phyloP scores from a whole-genome alignment of 1,284 basidiomycete species.

The Sporisorium graminicola region DNA sequence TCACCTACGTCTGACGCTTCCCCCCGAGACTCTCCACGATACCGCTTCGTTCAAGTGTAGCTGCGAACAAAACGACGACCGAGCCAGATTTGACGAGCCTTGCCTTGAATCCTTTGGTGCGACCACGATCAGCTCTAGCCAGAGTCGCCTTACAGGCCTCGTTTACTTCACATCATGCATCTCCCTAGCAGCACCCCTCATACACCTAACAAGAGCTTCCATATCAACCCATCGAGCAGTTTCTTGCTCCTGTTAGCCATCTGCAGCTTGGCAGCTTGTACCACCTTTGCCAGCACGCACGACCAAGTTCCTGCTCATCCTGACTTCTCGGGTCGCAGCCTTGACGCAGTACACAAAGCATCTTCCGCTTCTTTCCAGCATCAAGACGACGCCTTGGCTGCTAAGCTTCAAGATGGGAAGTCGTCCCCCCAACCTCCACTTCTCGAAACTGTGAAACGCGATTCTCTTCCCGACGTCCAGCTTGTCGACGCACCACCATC shows the following conservation, averaged over 20 bases:
- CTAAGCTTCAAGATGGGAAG: not conserved
- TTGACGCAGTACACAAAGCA: conserved; percentile 15
- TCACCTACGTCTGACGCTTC: not conserved
- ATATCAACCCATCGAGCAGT: not conserved
- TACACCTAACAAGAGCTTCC: not conserved
- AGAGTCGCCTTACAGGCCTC: no score
- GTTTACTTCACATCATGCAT: conserved; percentile 7
- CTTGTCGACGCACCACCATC: conserved; percentile 9
- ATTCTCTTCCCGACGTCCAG: conserved; percentile 14
- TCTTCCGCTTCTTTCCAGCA: conserved; percentile 17
- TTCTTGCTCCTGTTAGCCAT: conserved; percentile 1
- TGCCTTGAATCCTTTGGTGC: not conserved
- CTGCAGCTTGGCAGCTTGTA: conserved; percentile 5
- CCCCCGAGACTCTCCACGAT: not conserved
- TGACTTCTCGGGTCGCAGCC: not conserved
- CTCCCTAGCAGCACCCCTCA: not conserved
- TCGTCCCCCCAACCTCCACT: conserved; percentile 9
- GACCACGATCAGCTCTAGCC: not conserved
- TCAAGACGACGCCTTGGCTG: not conserved
- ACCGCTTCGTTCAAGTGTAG: not conserved
- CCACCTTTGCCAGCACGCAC: not conserved
- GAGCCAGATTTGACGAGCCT: not conserved
- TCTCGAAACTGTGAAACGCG: conserved; percentile 9
- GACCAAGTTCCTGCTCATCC: not conserved
- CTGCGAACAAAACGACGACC: not conserved